Percentiles rank a stretch among this genome's conserved stretches.
These are phyloP conservation scores for Akanthomyces dipterigenus DNA, from an alignment of 2,329 filamentous ascomycete genomes.

Conservation along the genomic window DNA sequence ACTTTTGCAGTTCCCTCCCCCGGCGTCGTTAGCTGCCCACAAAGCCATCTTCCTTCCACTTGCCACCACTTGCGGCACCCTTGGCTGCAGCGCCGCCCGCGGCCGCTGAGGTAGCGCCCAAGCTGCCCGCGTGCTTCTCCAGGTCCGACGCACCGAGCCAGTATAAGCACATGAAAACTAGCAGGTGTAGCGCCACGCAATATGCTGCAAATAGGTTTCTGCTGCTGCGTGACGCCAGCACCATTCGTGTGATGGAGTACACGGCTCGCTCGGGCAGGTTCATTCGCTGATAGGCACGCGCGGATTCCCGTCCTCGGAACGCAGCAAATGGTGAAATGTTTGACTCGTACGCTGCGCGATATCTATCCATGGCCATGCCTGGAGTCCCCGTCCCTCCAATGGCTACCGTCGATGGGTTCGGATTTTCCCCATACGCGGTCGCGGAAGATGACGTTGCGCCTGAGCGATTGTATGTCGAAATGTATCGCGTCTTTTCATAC, in stretches of 20 bases:
- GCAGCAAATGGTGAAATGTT: conserved; percentile 94
- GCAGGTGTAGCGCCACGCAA: conserved; percentile 77
- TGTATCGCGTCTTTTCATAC: conserved; percentile 96
- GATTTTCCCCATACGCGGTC: conserved; percentile 61
- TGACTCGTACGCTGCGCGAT: conserved; percentile 87
- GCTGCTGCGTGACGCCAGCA: conserved; percentile 82
- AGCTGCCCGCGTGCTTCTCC: conserved; percentile 51
- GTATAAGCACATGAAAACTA: conserved; percentile 83
- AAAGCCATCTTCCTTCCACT: conserved; percentile 61
- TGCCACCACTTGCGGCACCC: conserved; percentile 36
- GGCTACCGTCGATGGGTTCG: conserved; percentile 67
- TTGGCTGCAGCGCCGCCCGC: conserved; percentile 39
- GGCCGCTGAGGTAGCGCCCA: conserved; percentile 42
- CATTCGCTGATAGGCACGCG: conserved; percentile 88
- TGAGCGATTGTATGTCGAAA: conserved; percentile 82
- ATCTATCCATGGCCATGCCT: conserved; percentile 70
- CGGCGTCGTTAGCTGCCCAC: conserved; percentile 24
- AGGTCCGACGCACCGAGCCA: conserved; percentile 67
- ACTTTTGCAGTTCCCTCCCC: not conserved
- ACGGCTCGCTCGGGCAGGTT: conserved; percentile 83
- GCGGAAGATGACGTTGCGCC: conserved; percentile 53
- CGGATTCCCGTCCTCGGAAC: conserved; percentile 88
- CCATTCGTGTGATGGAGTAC: conserved; percentile 84
- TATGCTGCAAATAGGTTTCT: conserved; percentile 92
- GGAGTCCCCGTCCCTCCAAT: conserved; percentile 49